Conservation (phyloP, 352 stramenopile species). For the Globisporangium iwayamae region DNA sequence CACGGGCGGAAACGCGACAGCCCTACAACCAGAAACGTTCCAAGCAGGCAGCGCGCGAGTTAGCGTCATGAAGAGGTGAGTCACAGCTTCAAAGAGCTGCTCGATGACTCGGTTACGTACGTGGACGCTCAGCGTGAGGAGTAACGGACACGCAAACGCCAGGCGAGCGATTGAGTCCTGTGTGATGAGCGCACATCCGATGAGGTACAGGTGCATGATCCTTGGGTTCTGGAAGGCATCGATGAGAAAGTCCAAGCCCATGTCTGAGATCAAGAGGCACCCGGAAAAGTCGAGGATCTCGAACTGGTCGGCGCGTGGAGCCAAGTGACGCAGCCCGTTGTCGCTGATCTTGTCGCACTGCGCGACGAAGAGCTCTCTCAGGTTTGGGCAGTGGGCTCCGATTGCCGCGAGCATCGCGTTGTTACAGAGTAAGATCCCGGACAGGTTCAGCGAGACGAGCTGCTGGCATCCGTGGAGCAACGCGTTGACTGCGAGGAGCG, state of each 20-base stretch:
- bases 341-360: slow-evolving; percentile 69
- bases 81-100: not conserved
- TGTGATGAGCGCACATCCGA: slow-evolving; percentile 53
- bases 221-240: slow-evolving; percentile 50
- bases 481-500: slow-evolving; percentile 50
- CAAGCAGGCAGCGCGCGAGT: not conserved
- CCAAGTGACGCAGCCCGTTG: slow-evolving; percentile 46
- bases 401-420: slow-evolving; percentile 60
- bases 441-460: slow-evolving; percentile 51
- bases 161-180: slow-evolving; percentile 60
- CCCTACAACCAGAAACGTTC: slow-evolving; percentile 19
- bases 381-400: slow-evolving; percentile 21
- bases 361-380: slow-evolving; percentile 51
- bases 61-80: not conserved
- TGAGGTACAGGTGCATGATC: slow-evolving; percentile 55
- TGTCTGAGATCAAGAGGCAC: slow-evolving; percentile 50
- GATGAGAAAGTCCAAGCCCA: slow-evolving; percentile 43
- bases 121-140: slow-evolving; percentile 66
- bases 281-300: slow-evolving; percentile 61
- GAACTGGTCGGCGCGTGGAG: slow-evolving; percentile 49
- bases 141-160: slow-evolving; percentile 56
- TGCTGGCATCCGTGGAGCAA: slow-evolving; percentile 55
- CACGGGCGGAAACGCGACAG: slow-evolving; percentile 54
- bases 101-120: slow-evolving; percentile 1
- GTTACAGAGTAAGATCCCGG: slow-evolving; percentile 47